Evolutionary conservation across 495 filamentous ascomycete species (phyloP).

Genomic region (Trichoderma asperelloides): DNA sequence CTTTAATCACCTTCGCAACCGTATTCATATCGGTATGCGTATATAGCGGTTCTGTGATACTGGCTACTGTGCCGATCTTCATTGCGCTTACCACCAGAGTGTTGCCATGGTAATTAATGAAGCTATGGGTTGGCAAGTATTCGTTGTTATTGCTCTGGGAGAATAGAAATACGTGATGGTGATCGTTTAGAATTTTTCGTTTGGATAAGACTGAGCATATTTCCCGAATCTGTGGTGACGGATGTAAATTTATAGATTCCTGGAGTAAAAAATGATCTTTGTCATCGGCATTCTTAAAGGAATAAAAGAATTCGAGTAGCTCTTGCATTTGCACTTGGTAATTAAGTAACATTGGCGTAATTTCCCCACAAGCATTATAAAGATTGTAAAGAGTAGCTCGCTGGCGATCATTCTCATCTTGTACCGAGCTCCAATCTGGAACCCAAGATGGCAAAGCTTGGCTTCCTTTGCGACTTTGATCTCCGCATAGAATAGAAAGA

Average conservation of each 20-base stretch:
- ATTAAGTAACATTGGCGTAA: not conserved
- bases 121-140: not conserved
- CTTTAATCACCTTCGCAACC: not conserved
- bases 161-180: not conserved
- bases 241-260: too few species aligned
- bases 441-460: not conserved
- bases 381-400: not conserved
- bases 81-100: too few species aligned
- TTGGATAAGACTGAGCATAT: too few species aligned
- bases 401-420: not conserved
- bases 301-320: too few species aligned
- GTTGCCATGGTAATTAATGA: too few species aligned
- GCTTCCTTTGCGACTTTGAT: not conserved
- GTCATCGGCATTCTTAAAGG: too few species aligned
- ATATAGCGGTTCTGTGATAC: not conserved
- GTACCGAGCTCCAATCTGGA: not conserved
- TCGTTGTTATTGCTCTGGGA: not conserved
- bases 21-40: not conserved
- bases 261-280: too few species aligned
- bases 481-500: not conserved
- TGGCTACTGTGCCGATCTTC: not conserved
- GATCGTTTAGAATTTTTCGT: not conserved
- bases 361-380: not conserved
- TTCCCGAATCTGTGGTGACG: too few species aligned
- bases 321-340: too few species aligned